Conservation (phyloP, 192 early-diverging fungal species). For the Dissophora globulifera region DNA sequence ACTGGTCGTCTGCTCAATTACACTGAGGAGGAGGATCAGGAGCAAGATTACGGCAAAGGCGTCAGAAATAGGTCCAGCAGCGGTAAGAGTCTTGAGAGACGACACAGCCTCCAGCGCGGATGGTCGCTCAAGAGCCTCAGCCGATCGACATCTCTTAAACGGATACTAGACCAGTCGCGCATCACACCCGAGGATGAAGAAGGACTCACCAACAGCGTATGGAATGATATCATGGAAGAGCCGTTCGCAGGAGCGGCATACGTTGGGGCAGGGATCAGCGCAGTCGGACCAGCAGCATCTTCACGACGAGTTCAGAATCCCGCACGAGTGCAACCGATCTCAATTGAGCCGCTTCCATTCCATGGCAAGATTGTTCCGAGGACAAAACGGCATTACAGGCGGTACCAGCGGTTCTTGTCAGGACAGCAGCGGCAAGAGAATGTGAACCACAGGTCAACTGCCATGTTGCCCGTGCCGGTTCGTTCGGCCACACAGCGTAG, state of each 20-base stretch:
- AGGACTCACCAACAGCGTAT: neutral
- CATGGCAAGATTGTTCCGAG: conserved; percentile 40
- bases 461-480: neutral
- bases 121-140: conserved; percentile 4
- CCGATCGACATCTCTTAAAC: conserved; percentile 4
- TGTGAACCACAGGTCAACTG: neutral
- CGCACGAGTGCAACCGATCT: conserved; percentile 36
- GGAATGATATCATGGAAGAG: conserved; percentile 2
- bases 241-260: neutral
- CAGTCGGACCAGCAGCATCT: neutral
- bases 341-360: conserved; percentile 33
- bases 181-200: conserved; percentile 13
- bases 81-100: neutral
- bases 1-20: too few species aligned
- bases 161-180: neutral
- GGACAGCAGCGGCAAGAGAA: neutral
- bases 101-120: neutral
- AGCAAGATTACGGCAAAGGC: too few species aligned
- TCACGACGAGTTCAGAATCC: conserved; percentile 25
- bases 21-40: too few species aligned
- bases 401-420: conserved; percentile 16
- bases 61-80: too few species aligned
- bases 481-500: neutral
- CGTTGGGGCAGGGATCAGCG: neutral
- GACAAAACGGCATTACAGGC: conserved; percentile 14